A percentile compares a stretch with the other conserved stretches of the same genome.
Evolutionary conservation across 768 basidiomycete species (phyloP).

Genomic region (Hygrophoropsis aurantiaca): DNA sequence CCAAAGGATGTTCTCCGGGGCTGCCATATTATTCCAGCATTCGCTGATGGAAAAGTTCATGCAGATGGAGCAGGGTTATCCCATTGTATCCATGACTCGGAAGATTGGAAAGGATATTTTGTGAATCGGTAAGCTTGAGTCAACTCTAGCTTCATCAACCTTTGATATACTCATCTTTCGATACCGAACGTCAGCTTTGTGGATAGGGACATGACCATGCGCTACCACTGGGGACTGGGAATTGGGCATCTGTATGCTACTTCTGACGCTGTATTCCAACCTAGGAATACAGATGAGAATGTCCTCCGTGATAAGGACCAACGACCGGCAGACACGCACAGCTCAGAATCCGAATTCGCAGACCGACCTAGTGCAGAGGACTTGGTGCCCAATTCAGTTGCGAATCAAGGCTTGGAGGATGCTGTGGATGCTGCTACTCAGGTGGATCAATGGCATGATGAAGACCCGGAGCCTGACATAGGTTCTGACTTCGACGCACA

Average conservation of each 20-base stretch:
- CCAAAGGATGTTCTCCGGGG: constrained; percentile 2
- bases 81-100: not conserved
- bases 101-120: not conserved
- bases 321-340: too few species aligned
- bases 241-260: not conserved
- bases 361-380: too few species aligned
- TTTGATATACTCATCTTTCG: not conserved
- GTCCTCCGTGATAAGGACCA: too few species aligned
- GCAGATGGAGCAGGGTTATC: not conserved
- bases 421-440: too few species aligned
- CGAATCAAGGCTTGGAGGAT: too few species aligned
- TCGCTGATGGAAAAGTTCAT: constrained; percentile 4
- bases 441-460: too few species aligned
- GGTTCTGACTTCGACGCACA: too few species aligned
- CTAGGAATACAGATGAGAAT: too few species aligned
- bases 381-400: too few species aligned
- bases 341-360: too few species aligned
- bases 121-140: not conserved
- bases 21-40: constrained; percentile 9
- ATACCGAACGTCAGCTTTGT: not conserved
- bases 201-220: not conserved
- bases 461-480: too few species aligned
- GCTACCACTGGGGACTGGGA: not conserved
- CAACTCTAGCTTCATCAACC: not conserved
- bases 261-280: too few species aligned